Conservation (phyloP, 2,329 filamentous ascomycete genomes). For the Sporothrix pallida region DNA sequence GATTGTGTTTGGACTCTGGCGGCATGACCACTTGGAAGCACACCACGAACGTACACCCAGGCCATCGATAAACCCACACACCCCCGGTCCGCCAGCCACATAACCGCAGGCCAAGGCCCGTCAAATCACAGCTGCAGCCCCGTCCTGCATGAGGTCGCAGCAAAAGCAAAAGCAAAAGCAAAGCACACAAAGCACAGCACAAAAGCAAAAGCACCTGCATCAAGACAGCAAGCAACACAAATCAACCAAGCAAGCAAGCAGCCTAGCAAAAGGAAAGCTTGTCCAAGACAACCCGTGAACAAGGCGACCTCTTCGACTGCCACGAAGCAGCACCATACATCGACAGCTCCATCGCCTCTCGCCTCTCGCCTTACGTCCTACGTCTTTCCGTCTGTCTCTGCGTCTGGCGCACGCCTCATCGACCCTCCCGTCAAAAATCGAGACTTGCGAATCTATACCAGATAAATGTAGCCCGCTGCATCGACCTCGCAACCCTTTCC, state of each 20-base stretch:
- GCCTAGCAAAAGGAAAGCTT: slow-evolving; percentile 16
- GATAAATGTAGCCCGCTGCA: slow-evolving; percentile 36
- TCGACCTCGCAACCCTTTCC: not conserved
- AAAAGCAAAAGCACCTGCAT: not conserved
- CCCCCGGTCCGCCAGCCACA: slow-evolving; percentile 27
- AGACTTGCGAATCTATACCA: not conserved
- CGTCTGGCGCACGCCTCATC: not conserved
- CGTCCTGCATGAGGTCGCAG: slow-evolving; percentile 31
- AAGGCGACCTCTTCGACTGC: slow-evolving; percentile 22
- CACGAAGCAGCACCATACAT: too few relatives aligned
- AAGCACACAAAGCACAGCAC: not conserved
- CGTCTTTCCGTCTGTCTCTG: not conserved
- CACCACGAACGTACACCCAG: not conserved
- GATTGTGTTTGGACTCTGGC: not conserved
- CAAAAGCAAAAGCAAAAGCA: slow-evolving; percentile 14
- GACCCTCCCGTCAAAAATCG: not conserved
- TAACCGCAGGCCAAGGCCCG: slow-evolving; percentile 15
- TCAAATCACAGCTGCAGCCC: slow-evolving; percentile 23
- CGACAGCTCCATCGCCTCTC: slow-evolving; percentile 7
- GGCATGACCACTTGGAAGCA: not conserved
- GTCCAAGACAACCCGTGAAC: not conserved
- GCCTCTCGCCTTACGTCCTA: slow-evolving; percentile 1
- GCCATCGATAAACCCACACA: not conserved
- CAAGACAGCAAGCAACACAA: not conserved
- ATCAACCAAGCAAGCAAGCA: slow-evolving; percentile 3